Base-by-base conservation (phyloP, 1,284 basidiomycete genomes). In the Apiotrichum mycotoxinovorans region DNA sequence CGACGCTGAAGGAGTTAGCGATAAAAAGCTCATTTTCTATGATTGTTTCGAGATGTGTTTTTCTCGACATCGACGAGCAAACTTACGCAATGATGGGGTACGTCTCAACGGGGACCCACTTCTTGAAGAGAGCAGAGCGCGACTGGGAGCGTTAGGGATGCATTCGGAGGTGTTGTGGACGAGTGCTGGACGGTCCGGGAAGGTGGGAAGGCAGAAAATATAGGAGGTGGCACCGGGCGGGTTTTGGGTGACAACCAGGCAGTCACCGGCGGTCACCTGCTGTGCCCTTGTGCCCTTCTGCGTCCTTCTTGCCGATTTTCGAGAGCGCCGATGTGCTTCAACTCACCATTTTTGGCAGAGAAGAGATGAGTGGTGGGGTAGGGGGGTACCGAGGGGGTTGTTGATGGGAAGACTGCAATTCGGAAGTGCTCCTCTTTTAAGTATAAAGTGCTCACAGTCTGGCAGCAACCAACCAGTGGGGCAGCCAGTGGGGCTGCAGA, bases 51-150 rank as follows among this genome's bases (percentile, higher is more conserved):
- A 41, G 4, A 10, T n/a, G 49, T 18, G 42, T 34, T 34, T 25
- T 30, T 23, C 45, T 23, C 45, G 25, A 54, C n/a, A 40, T 26
- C 69, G 57, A 52, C 68, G 67, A n/a, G n/a, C n/a, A n/a, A n/a
- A n/a, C n/a, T n/a, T n/a, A n/a, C n/a, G 58, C 68, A 47, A 73
- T 57, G 61, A 73, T 73, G 49, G 71, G 71, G 62, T 59, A 55
- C 48, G 61, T 60, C 62, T 73, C 71, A 46, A 60, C 53, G 27
- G 71, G 71, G 41, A 69, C 37, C 62, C 61, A 65, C 54, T 68
- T 69, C 54, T 63, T 62, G 17, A 68, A 53, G 30, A 27, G 10
- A 20, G 51, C 35, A 26, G 23, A 26, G 38, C 45, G 56, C 38
- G 56, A 57, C 56, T 57, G n/a, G n/a, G n/a, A 12, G 7, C 10